Conservation (phyloP, 2,329 filamentous ascomycete genomes). For the Fusarium nelsonii region DNA sequence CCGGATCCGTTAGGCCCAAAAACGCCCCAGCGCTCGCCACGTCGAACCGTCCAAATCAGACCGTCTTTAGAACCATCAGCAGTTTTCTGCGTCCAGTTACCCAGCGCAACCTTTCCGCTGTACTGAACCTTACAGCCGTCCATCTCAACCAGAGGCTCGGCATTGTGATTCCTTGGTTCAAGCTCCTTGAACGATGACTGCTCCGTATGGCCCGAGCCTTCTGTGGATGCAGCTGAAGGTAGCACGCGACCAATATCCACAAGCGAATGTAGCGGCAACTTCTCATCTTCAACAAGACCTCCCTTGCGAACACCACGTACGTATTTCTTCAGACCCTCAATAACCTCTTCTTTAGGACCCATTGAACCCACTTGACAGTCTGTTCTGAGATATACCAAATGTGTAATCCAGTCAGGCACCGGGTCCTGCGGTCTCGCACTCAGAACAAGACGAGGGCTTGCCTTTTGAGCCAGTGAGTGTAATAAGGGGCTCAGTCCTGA, state of each 20-base stretch:
- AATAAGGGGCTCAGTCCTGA: constrained; percentile 78
- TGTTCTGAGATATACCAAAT: constrained; percentile 78
- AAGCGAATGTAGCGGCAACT: constrained; percentile 61
- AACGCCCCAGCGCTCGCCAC: constrained; percentile 89
- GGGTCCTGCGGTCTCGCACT: constrained; percentile 86
- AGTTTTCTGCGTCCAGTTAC: constrained; percentile 78
- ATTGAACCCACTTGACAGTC: constrained; percentile 74
- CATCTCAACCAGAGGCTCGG: constrained; percentile 88
- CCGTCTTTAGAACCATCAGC: constrained; percentile 68
- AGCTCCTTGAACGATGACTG: constrained; percentile 36
- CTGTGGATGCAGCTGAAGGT: constrained; percentile 39
- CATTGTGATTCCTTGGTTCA: constrained; percentile 51
- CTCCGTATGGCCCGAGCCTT: constrained; percentile 8
- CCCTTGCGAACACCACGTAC: constrained; percentile 61
- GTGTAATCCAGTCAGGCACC: constrained; percentile 90
- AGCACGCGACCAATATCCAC: constrained; percentile 64
- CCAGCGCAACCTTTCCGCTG: constrained; percentile 79
- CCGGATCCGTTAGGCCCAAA: constrained; percentile 96
- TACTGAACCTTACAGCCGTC: constrained; percentile 85
- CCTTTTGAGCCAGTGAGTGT: constrained; percentile 72
- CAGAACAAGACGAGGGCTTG: constrained; percentile 79
- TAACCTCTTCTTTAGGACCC: constrained; percentile 73
- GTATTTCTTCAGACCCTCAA: constrained; percentile 65
- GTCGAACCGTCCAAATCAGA: constrained; percentile 83
- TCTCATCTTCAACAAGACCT: constrained; percentile 59